Percentiles rank a stretch among this genome's conserved stretches.
phyloP scores from a whole-genome alignment of 2,329 filamentous ascomycete species.

The Ambrosiella beaveri region DNA sequence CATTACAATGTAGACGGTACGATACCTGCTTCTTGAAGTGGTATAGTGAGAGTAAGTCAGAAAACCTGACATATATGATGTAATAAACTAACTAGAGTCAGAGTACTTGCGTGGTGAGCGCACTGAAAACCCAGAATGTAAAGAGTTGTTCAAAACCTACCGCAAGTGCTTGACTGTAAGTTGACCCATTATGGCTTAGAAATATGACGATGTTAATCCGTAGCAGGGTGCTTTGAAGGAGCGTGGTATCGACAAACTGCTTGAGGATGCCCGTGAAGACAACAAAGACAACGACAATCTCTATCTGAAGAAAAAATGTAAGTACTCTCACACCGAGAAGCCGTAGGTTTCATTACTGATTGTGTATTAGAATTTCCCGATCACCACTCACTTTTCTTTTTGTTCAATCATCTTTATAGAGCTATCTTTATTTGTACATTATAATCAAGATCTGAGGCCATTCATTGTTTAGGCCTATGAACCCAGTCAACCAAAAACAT shows the following conservation, averaged over 20 bases:
- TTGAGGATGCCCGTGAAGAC: constrained; percentile 79
- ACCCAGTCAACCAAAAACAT: no score
- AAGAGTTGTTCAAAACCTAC: constrained; percentile 72
- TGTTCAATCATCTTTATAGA: no score
- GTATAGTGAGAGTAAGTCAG: constrained; percentile 84
- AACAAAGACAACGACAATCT: constrained; percentile 66
- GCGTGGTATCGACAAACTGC: constrained; percentile 78
- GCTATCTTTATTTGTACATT: no score
- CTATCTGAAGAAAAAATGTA: constrained; percentile 27
- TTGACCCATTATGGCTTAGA: constrained; percentile 6
- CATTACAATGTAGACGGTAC: constrained; percentile 49
- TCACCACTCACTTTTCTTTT: no score
- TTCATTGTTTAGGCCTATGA: no score
- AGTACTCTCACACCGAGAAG: not conserved
- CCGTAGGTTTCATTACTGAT: no score
- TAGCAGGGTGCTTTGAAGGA: constrained; percentile 66
- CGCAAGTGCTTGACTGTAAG: constrained; percentile 68
- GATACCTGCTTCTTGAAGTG: constrained; percentile 97
- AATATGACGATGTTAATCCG: not conserved
- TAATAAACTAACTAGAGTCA: constrained; percentile 20
- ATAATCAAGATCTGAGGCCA: no score
- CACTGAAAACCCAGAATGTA: constrained; percentile 68
- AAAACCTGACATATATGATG: not conserved
- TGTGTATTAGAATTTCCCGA: no score
- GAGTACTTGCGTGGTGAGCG: constrained; percentile 82